Conservation (phyloP, 169 alveolate species). For the Fabrea salina region DNA sequence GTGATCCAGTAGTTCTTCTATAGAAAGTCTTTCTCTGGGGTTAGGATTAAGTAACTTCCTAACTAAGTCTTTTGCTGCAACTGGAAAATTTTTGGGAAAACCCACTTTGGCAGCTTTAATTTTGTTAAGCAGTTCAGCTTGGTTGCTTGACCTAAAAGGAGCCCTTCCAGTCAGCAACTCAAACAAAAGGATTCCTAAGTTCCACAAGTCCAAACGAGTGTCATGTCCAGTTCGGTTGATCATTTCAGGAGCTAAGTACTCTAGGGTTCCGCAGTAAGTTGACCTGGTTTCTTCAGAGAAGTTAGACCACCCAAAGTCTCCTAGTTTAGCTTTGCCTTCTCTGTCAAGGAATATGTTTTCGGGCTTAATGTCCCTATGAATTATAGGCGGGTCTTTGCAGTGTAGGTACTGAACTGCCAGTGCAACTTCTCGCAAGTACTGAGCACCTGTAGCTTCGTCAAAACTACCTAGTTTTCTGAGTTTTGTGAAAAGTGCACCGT, state of each 20-base stretch:
- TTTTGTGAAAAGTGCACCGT: constrained; percentile 86
- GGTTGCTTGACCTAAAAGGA: constrained; percentile 78
- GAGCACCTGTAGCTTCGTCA: constrained; percentile 83
- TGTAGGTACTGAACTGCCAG: constrained; percentile 90
- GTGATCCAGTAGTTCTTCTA: constrained; percentile 59
- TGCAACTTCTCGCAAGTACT: constrained; percentile 83
- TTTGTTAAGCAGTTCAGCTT: constrained; percentile 46
- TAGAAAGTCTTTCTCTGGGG: constrained; percentile 56
- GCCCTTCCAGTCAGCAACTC: constrained; percentile 89
- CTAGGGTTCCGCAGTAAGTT: constrained; percentile 93
- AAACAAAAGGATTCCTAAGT: constrained; percentile 85
- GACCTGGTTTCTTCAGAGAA: constrained; percentile 56
- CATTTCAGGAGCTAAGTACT: constrained; percentile 92
- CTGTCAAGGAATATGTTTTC: constrained; percentile 85
- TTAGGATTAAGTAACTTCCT: constrained; percentile 52
- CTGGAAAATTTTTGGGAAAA: constrained; percentile 46
- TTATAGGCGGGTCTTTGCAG: constrained; percentile 83
- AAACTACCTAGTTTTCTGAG: constrained; percentile 74
- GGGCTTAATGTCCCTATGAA: constrained; percentile 90
- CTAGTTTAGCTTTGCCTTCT: constrained; percentile 71
- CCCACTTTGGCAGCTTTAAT: constrained; percentile 41
- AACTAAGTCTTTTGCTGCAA: constrained; percentile 56
- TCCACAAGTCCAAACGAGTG: constrained; percentile 89
- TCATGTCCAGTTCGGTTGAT: constrained; percentile 89
- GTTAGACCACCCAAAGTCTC: constrained; percentile 91